A percentile compares a stretch with the other conserved stretches of the same genome.
Evolutionary conservation across 2,329 filamentous ascomycete genomes (phyloP).

Genomic region (Talaromyces verruculosus): DNA sequence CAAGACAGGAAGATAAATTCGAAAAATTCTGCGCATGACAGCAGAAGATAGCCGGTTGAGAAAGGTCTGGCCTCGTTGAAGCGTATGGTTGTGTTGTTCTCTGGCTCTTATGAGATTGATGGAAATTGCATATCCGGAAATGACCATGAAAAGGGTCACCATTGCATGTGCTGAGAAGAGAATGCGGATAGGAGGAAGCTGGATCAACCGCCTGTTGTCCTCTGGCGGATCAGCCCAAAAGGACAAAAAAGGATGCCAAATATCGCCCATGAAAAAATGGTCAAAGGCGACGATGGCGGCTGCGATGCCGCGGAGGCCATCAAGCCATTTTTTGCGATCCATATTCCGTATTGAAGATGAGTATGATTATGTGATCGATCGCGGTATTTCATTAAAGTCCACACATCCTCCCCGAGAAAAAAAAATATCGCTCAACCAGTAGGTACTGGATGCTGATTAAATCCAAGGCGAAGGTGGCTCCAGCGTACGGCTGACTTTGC

Average conservation of each 20-base stretch:
- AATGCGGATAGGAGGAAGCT: conserved; percentile 43
- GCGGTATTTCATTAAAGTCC: not conserved
- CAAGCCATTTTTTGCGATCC: conserved; percentile 27
- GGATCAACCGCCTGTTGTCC: conserved; percentile 26
- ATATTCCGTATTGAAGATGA: not conserved
- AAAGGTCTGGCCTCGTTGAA: conserved; percentile 20
- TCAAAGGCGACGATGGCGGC: conserved; percentile 29
- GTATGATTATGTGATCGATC: not conserved
- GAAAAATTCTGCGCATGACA: conserved; percentile 25
- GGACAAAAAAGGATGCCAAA: conserved; percentile 26
- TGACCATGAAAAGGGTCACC: conserved; percentile 58
- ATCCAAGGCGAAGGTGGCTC: not conserved
- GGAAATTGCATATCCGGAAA: conserved; percentile 59
- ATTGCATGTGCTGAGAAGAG: conserved; percentile 40
- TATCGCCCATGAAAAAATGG: conserved; percentile 29
- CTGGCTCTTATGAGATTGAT: conserved; percentile 46
- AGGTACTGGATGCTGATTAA: not conserved
- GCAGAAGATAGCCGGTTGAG: conserved; percentile 25
- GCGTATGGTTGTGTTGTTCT: not conserved
- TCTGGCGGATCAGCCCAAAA: conserved; percentile 27
- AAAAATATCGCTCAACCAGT: not conserved
- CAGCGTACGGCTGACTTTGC: not conserved
- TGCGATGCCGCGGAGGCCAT: conserved; percentile 32
- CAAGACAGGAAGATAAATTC: conserved; percentile 27
- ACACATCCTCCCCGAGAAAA: not conserved